Percentiles rank a stretch among this genome's conserved stretches.
Evolutionary conservation across 1,284 basidiomycete species (phyloP).

Genomic region (Sanghuangporus weigelae): DNA sequence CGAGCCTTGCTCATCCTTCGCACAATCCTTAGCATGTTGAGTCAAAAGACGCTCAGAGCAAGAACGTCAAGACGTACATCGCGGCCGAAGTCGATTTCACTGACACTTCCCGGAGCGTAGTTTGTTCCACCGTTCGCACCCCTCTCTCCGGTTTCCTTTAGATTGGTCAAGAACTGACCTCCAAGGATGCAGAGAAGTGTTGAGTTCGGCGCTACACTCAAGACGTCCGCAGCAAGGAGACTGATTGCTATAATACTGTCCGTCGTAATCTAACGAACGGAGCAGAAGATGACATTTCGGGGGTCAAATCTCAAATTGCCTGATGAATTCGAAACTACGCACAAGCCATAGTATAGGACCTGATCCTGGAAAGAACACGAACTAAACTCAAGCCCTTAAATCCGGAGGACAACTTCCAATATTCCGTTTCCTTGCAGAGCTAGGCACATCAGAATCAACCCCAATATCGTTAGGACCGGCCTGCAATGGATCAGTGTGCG

Average conservation of each 20-base stretch:
- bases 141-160: conserved; percentile 6
- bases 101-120: neutral
- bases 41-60: too few relatives aligned
- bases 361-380: conserved; percentile 6
- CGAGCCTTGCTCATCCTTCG: too few relatives aligned
- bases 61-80: too few relatives aligned
- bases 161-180: conserved; percentile 1
- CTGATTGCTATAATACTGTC: neutral
- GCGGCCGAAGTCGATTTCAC: neutral
- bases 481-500: neutral
- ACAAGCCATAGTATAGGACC: conserved; percentile 1
- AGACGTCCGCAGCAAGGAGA: neutral
- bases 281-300: neutral
- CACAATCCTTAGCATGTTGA: too few relatives aligned
- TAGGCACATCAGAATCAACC: neutral
- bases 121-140: conserved; percentile 1
- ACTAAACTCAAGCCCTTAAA: conserved; percentile 1
- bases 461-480: neutral
- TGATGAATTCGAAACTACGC: neutral
- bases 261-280: neutral
- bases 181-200: conserved; percentile 3
- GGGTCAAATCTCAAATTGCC: neutral
- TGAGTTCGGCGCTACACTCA: neutral
- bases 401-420: neutral
- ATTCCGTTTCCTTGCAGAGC: conserved; percentile 1